These are phyloP conservation scores for Alternaria incomplexa DNA, from an alignment of 2,329 filamentous ascomycete genomes.

Conservation along the genomic window DNA sequence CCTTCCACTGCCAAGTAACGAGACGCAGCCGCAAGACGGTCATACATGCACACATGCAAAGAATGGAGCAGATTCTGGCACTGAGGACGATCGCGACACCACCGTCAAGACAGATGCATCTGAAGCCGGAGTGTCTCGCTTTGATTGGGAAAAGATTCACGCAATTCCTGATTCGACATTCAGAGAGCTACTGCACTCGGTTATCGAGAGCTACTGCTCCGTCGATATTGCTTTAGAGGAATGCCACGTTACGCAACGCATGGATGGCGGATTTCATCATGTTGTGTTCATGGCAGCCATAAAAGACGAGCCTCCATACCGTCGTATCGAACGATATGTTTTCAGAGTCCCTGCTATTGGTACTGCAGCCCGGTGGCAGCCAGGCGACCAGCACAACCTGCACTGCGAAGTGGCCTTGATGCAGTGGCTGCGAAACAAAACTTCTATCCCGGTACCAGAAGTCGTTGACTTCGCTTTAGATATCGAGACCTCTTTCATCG, in stretches of 20 bases:
- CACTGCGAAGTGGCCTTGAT: background rate
- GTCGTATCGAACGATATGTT: background rate
- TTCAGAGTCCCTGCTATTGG: background rate
- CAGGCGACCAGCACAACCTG: background rate
- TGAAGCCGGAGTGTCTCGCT: background rate
- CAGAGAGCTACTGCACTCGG: background rate
- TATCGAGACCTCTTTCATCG: background rate
- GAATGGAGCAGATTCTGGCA: background rate
- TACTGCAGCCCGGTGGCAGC: background rate
- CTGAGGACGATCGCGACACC: background rate
- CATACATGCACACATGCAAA: background rate
- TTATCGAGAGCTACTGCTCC: background rate
- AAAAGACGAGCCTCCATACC: background rate
- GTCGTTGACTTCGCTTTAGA: background rate
- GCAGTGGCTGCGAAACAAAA: background rate
- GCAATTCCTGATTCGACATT: background rate
- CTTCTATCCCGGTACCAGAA: background rate
- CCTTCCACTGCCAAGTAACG: background rate
- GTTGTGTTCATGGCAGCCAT: background rate
- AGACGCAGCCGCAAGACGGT: background rate
- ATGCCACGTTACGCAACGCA: background rate
- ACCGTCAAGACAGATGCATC: background rate
- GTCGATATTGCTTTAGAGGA: background rate
- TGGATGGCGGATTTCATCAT: background rate
- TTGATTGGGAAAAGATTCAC: background rate